Percentiles rank a stretch among this genome's conserved stretches.
Conservation (phyloP, 208 protist genomes). For the Trypanosoma mega region DNA sequence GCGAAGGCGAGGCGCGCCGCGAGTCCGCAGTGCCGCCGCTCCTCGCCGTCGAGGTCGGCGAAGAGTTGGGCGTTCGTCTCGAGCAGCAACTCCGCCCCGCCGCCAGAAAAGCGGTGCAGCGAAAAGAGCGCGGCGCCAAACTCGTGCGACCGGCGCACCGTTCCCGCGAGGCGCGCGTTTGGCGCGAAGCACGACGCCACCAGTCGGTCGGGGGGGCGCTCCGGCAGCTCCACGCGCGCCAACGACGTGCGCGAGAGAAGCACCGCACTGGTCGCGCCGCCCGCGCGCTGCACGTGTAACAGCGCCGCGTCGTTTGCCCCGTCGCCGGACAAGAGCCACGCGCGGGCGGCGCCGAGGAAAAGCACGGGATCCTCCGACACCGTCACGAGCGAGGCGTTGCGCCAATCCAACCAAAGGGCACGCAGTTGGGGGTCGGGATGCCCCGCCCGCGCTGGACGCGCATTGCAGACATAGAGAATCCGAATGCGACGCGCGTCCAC, state of each 20-base stretch:
- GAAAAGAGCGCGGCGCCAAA: slow-evolving; percentile 12
- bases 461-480: slow-evolving; percentile 16
- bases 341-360: slow-evolving; percentile 15
- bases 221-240: too few relatives aligned
- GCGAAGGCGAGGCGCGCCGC: slow-evolving; percentile 37
- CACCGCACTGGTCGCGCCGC: slow-evolving; percentile 13
- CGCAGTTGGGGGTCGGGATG: too few relatives aligned
- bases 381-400: slow-evolving; percentile 5
- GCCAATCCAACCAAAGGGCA: slow-evolving; percentile 13
- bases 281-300: slow-evolving; percentile 13
- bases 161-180: slow-evolving; percentile 17
- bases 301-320: neutral
- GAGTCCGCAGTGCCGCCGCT: slow-evolving; percentile 35
- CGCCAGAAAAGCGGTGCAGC: slow-evolving; percentile 19
- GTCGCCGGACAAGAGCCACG: slow-evolving; percentile 16
- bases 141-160: slow-evolving; percentile 12
- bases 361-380: slow-evolving; percentile 14
- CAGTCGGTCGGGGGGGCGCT: neutral
- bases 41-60: slow-evolving; percentile 29
- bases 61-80: slow-evolving; percentile 30
- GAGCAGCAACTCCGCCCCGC: slow-evolving; percentile 28
- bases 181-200: slow-evolving; percentile 19
- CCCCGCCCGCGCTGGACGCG: neutral
- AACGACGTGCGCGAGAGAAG: too few relatives aligned
- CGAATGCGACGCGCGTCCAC: neutral